Conservation (phyloP, 116 monocot genomes). For the Phalaenopsis hybrid region DNA sequence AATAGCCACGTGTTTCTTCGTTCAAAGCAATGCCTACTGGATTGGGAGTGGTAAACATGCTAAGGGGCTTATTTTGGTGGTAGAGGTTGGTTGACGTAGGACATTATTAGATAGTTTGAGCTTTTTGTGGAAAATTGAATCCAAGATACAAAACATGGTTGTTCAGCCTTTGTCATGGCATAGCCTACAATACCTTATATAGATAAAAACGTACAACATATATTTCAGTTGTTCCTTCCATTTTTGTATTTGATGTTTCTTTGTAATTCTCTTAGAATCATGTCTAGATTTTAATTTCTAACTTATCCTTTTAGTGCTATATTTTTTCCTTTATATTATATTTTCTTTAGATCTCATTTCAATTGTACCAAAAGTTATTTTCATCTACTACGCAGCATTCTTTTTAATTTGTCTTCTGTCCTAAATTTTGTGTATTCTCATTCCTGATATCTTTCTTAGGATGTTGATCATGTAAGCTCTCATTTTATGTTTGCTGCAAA, state of each 20-base stretch:
- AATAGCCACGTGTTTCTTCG: too few relatives aligned
- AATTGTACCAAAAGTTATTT: neutral
- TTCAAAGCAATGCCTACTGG: too few relatives aligned
- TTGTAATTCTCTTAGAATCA: neutral
- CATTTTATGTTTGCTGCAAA: slow-evolving; percentile 7
- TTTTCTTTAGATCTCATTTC: neutral
- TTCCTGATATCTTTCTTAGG: slow-evolving; percentile 2
- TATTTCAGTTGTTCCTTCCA: neutral
- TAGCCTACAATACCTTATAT: too few relatives aligned
- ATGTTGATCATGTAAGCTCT: neutral
- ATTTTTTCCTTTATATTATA: neutral
- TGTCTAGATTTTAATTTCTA: neutral
- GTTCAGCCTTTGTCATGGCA: too few relatives aligned
- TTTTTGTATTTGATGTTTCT: neutral
- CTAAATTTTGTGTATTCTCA: neutral
- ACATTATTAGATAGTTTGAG: neutral
- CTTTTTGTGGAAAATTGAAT: too few relatives aligned
- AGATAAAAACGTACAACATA: too few relatives aligned
- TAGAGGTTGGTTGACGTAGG: neutral
- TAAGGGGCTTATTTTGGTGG: neutral
- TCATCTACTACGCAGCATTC: neutral
- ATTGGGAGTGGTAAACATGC: neutral
- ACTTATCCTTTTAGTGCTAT: neutral
- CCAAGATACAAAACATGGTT: too few relatives aligned
- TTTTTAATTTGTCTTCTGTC: neutral